Evolutionary conservation across 257 asterid genomes (phyloP).

Genomic region (Solanum clarkiae): DNA sequence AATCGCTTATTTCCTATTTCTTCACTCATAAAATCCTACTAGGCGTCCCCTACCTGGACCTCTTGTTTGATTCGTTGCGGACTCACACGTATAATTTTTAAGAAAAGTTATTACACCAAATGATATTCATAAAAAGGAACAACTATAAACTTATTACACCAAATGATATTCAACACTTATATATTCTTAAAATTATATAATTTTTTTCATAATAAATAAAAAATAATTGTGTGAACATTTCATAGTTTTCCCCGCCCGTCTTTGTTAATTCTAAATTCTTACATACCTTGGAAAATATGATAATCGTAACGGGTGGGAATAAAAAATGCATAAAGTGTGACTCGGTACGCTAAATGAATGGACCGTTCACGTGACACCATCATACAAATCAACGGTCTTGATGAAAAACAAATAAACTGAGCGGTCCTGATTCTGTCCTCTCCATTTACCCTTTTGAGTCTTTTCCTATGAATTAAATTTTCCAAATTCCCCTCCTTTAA

Average conservation of each 20-base stretch:
- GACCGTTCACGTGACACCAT: background rate
- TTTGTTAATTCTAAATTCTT: background rate
- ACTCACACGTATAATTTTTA: no score
- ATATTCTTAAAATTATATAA: no score
- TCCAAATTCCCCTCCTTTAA: background rate
- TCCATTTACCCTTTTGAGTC: background rate
- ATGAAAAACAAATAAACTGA: background rate
- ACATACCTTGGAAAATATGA: background rate
- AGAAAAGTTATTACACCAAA: no score
- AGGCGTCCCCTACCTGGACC: no score
- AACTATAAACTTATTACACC: no score
- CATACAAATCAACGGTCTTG: background rate
- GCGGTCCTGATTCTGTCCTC: background rate
- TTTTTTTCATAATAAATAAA: no score
- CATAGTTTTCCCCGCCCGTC: background rate
- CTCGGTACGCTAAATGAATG: background rate
- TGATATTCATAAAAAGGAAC: no score
- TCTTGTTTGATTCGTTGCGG: fast-evolving
- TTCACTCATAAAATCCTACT: no score
- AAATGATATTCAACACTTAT: no score
- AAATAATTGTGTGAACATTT: background rate
- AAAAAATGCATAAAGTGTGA: background rate
- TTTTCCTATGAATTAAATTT: background rate
- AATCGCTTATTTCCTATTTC: no score
- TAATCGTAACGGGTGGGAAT: background rate